phyloP scores from a whole-genome alignment of 495 filamentous ascomycete genomes.

The Pyronema domesticum region DNA sequence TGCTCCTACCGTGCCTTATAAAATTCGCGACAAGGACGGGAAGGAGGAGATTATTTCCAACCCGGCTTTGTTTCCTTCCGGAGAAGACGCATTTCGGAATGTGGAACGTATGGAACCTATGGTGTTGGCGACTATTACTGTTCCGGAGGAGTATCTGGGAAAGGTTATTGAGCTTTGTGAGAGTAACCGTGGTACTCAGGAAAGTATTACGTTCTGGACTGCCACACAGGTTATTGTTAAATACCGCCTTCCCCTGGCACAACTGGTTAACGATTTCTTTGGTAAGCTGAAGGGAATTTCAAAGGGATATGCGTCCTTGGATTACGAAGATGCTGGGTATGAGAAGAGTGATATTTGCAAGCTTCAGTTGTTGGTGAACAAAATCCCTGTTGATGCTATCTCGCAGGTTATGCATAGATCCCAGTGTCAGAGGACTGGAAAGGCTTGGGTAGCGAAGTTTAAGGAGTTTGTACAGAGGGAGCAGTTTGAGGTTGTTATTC shows the following conservation, averaged over 20 bases:
- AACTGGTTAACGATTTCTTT: conserved; percentile 92
- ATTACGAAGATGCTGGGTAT: conserved; percentile 71
- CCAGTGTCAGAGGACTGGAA: conserved; percentile 57
- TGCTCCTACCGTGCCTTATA: conserved; percentile 82
- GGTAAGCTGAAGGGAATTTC: conserved; percentile 86
- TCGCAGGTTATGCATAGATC: conserved; percentile 67
- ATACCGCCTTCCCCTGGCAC: conserved; percentile 71
- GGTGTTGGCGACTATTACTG: conserved; percentile 68
- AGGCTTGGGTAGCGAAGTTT: conserved; percentile 86
- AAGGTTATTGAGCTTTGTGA: conserved; percentile 93
- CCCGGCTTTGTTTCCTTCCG: conserved; percentile 69
- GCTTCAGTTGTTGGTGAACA: conserved; percentile 85
- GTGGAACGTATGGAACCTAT: conserved; percentile 63
- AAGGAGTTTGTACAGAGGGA: conserved; percentile 91
- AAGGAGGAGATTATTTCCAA: conserved; percentile 59
- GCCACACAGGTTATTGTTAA: conserved; percentile 90
- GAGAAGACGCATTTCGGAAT: conserved; percentile 37
- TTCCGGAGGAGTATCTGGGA: conserved; percentile 85
- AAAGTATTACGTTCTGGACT: conserved; percentile 76
- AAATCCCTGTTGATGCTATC: conserved; percentile 84
- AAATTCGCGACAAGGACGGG: conserved; percentile 54
- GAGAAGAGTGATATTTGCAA: conserved; percentile 64
- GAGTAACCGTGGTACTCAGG: conserved; percentile 62
- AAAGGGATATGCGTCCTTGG: conserved; percentile 39
- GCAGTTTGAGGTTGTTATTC: conserved; percentile 91